phyloP scores from a whole-genome alignment of 1,139 yeast genomes.

The Sugiyamaella grinbergsii region DNA sequence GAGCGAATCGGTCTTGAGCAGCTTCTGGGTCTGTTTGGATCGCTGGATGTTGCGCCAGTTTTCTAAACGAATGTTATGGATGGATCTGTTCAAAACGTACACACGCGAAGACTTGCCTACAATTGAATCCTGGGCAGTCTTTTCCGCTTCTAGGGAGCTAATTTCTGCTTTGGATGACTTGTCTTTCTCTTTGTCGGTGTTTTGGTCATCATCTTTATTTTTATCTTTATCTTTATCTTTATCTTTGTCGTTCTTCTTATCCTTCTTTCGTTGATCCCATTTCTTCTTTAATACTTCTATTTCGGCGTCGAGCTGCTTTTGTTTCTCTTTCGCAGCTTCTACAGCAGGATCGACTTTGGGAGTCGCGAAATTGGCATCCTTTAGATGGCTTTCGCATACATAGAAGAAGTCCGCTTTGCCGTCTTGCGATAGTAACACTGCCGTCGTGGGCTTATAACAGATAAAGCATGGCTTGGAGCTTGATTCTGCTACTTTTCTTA shows the following conservation, averaged over 20 bases:
- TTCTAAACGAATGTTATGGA: constrained; percentile 56
- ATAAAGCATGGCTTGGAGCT: constrained; percentile 62
- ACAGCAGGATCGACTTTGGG: constrained; percentile 55
- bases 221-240: constrained; percentile 30
- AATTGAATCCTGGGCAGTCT: constrained; percentile 31
- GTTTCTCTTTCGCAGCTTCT: constrained; percentile 46
- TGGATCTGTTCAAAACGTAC: constrained; percentile 54
- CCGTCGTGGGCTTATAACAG: constrained; percentile 65
- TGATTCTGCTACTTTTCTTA: constrained; percentile 59
- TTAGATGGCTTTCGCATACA: constrained; percentile 64
- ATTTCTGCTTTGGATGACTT: constrained; percentile 18
- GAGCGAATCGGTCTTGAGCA: constrained; percentile 48
- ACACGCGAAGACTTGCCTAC: constrained; percentile 48
- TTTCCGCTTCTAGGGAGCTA: constrained; percentile 29
- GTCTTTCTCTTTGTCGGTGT: constrained; percentile 32
- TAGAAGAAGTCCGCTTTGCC: constrained; percentile 64
- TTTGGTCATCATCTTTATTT: constrained; percentile 30
- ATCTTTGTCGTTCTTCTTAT: constrained; percentile 31
- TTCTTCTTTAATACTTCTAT: constrained; percentile 44
- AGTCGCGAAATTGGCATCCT: constrained; percentile 62
- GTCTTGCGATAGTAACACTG: constrained; percentile 59
- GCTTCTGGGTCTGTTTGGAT: constrained; percentile 47
- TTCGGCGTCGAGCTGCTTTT: constrained; percentile 48
- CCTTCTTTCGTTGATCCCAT: constrained; percentile 37
- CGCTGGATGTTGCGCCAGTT: constrained; percentile 47